Evolutionary conservation across 2,329 filamentous ascomycete genomes (phyloP).

Genomic region (Hyphodiscus sp.): DNA sequence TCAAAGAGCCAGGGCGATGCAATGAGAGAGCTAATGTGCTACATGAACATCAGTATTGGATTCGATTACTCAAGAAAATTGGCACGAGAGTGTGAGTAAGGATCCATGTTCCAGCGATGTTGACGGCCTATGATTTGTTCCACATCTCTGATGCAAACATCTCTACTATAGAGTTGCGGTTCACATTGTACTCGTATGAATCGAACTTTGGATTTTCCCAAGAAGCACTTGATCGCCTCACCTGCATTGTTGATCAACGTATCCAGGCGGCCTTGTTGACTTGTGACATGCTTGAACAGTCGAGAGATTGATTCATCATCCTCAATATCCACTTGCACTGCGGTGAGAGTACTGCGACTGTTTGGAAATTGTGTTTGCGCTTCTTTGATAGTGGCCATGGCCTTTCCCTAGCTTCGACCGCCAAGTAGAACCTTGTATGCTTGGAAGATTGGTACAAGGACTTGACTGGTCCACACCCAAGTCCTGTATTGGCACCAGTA

Average conservation of each 20-base stretch:
- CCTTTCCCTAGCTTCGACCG: constrained; percentile 34
- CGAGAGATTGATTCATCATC: constrained; percentile 30
- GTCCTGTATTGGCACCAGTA: constrained; percentile 31
- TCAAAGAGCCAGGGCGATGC: too few species aligned
- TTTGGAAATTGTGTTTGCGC: constrained; percentile 32
- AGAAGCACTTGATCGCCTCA: constrained; percentile 9
- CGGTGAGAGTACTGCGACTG: constrained; percentile 16
- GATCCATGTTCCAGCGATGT: constrained; percentile 36
- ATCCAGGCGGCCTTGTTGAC: constrained; percentile 28
- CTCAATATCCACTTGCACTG: constrained; percentile 29
- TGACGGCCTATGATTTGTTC: constrained; percentile 37
- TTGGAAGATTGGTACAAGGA: constrained; percentile 4
- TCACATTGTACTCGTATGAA: constrained; percentile 26
- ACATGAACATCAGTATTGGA: constrained; percentile 41
- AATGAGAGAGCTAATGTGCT: too few species aligned
- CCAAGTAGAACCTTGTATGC: constrained; percentile 36
- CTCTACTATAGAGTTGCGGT: constrained; percentile 23
- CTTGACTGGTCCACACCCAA: constrained; percentile 33
- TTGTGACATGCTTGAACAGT: constrained; percentile 25
- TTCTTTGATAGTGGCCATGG: constrained; percentile 33
- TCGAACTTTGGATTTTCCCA: constrained; percentile 4
- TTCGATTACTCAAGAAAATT: constrained; percentile 37
- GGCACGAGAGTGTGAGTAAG: constrained; percentile 33
- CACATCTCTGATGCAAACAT: constrained; percentile 33
- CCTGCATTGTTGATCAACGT: constrained; percentile 33